These are phyloP conservation scores for Trichosporon ovoides DNA, from an alignment of 1,284 basidiomycete genomes.

Conservation along the genomic window DNA sequence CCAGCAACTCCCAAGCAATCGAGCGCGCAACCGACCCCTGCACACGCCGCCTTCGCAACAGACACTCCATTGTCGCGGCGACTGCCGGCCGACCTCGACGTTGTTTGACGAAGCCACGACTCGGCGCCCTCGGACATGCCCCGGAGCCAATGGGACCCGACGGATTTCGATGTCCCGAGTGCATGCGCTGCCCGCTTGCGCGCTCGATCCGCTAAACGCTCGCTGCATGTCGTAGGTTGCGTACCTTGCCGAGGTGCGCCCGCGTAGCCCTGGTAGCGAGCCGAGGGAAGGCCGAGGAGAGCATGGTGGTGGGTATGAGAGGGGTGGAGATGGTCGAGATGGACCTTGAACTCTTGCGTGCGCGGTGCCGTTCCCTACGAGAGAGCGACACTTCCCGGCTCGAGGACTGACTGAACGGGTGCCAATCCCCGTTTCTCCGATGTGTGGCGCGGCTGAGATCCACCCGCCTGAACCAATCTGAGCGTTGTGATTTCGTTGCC, in stretches of 20 bases:
- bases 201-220: neutral
- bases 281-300: conserved; percentile 42
- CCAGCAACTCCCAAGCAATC: neutral
- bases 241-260: conserved; percentile 20
- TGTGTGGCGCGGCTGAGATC: too few species aligned
- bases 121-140: neutral
- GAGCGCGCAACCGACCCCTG: neutral
- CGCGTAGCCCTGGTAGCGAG: conserved; percentile 34
- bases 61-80: neutral
- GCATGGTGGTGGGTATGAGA: conserved; percentile 29
- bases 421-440: too few species aligned
- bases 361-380: neutral
- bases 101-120: too few species aligned
- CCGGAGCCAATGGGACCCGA: conserved; percentile 1
- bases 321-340: conserved; percentile 13
- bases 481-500: too few species aligned
- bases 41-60: too few species aligned
- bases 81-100: too few species aligned
- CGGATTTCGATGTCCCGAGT: neutral
- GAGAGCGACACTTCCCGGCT: neutral
- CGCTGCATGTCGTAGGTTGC: conserved; percentile 6
- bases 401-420: too few species aligned
- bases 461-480: too few species aligned
- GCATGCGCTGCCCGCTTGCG: neutral
- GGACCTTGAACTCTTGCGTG: conserved; percentile 8